Conservation (phyloP, 805 yeast genomes). For the Starmerella bacillaris region DNA sequence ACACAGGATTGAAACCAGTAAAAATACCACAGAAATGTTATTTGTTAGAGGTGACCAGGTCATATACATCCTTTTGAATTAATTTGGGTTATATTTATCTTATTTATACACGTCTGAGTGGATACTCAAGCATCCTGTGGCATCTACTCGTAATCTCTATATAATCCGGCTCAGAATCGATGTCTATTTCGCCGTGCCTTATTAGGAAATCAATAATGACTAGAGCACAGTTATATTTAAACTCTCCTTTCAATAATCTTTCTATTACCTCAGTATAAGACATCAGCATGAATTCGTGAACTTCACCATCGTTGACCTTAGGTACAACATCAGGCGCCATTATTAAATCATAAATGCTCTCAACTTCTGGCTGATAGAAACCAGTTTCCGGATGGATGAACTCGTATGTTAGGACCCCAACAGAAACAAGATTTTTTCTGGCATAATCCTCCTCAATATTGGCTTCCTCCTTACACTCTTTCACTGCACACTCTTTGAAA, state of each 20-base stretch:
- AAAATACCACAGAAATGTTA: conserved; percentile 58
- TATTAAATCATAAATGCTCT: conserved; percentile 60
- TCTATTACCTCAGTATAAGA: conserved; percentile 36
- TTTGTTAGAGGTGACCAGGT: conserved; percentile 98
- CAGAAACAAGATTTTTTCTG: conserved; percentile 27
- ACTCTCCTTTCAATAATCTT: conserved; percentile 38
- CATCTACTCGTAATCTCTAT: conserved; percentile 38
- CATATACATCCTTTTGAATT: conserved; percentile 57
- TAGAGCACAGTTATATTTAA: conserved; percentile 79
- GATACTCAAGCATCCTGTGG: conserved; percentile 60
- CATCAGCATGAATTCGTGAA: conserved; percentile 52
- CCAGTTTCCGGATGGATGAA: conserved; percentile 30
- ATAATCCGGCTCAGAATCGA: conserved; percentile 49
- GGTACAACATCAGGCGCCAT: conserved; percentile 32
- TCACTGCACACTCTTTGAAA: conserved; percentile 53
- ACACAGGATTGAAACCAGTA: conserved; percentile 30
- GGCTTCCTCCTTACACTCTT: conserved; percentile 85
- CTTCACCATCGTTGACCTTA: conserved; percentile 54
- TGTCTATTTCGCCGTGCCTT: conserved; percentile 59
- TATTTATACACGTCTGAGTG: conserved; percentile 24
- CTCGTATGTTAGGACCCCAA: conserved; percentile 52
- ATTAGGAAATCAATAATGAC: conserved; percentile 69
- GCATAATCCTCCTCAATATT: conserved; percentile 45
- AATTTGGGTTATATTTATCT: background rate
- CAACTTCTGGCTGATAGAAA: conserved; percentile 76